Evolutionary conservation across 169 alveolate species (phyloP).

Genomic region (Plasmodium reichenowi): DNA sequence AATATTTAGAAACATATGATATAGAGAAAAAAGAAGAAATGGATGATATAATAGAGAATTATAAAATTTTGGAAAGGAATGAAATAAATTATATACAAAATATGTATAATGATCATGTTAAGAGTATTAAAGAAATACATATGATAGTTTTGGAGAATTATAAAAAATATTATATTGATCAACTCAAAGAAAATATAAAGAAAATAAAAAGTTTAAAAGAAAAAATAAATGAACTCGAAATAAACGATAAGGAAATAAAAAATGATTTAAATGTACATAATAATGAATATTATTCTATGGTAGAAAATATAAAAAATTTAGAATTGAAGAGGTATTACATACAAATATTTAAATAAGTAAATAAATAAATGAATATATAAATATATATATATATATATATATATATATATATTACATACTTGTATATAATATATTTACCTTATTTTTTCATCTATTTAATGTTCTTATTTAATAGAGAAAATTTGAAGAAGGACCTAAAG

Average conservation of each 20-base stretch:
- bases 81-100: conserved; percentile 55
- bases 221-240: conserved; percentile 45
- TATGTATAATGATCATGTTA: conserved; percentile 64
- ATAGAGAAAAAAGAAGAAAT: conserved; percentile 49
- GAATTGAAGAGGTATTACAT: conserved; percentile 41
- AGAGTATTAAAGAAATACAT: conserved; percentile 42
- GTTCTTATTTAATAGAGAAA: conserved; percentile 26
- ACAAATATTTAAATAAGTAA: neutral
- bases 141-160: conserved; percentile 18
- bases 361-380: neutral
- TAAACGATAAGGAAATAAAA: conserved; percentile 30
- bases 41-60: conserved; percentile 63
- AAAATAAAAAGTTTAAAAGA: conserved; percentile 53
- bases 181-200: conserved; percentile 38
- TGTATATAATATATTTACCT: neutral
- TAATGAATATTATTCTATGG: conserved; percentile 13
- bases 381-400: neutral
- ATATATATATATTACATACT: neutral
- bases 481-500: conserved; percentile 27
- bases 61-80: conserved; percentile 38
- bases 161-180: conserved; percentile 53
- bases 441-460: too few species aligned
- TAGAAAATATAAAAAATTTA: conserved; percentile 20
- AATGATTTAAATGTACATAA: conserved; percentile 13
- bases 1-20: conserved; percentile 30